phyloP scores from a whole-genome alignment of 108 stramenopile genomes.

The Conticribra weissflogii region DNA sequence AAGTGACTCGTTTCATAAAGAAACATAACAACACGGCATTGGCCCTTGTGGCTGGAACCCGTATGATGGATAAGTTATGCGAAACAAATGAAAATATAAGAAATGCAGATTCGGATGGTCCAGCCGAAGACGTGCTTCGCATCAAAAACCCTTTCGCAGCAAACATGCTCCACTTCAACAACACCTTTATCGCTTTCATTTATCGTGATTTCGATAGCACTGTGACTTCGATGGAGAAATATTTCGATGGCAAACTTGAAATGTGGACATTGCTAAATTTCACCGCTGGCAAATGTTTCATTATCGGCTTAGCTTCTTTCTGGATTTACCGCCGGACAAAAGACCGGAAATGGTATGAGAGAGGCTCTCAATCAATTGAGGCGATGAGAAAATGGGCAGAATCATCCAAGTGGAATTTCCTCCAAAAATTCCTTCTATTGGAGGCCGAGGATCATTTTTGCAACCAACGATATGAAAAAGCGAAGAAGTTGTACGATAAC shows the following conservation, averaged over 20 bases:
- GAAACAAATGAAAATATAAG: no score
- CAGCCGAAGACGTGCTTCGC: no score
- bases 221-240: conserved; percentile 4
- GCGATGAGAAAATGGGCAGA: neutral
- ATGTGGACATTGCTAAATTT: neutral
- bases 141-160: no score
- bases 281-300: conserved; percentile 9
- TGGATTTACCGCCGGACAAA: neutral
- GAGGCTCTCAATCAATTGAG: neutral
- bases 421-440: conserved; percentile 15
- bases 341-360: neutral
- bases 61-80: no score
- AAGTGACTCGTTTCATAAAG: no score
- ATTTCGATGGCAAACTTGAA: neutral
- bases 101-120: no score
- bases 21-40: no score
- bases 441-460: conserved; percentile 29
- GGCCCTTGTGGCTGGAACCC: no score
- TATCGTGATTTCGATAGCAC: no score
- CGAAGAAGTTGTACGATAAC: conserved; percentile 6
- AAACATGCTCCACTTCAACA: no score
- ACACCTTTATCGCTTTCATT: no score
- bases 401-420: conserved; percentile 20
- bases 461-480: conserved; percentile 7
- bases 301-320: conserved; percentile 7